Evolutionary conservation across 306 rosid species (phyloP), one percentile per base, ranked within the genome.

Genomic region (Lathyrus aphaca): DNA sequence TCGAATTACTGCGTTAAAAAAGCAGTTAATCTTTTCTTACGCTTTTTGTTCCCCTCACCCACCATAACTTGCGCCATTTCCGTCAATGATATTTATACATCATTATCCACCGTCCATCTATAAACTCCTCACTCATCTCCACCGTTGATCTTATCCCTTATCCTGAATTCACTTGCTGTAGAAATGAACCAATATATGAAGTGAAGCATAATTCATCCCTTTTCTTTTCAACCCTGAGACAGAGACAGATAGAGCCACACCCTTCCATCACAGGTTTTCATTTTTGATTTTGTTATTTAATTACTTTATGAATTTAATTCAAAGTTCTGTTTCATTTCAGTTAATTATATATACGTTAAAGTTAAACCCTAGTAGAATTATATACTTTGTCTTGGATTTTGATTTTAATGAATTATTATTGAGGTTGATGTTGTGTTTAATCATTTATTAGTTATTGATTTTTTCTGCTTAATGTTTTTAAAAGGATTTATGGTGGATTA

Each of bases 401-500:
- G 39, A 49, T 68, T 76, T 18, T 54, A 66, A 32, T 63, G 25
- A 8, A 10, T 49, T 25, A 25, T 25, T 25, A 25, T 25, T 25
- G 29, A 25, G 29, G 29, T 3, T 25, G 29, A 25, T 25, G 9
- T 27, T 43, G 57, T 0, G 16, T n/a, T 15, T 45, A 15, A 48
- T 15, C 1, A 6, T 48, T 48, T 15, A 16, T 49, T 3, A 19
- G 12, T 3, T 1, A 53, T 19, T 10, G 25, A 4, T 51, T 51
- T 16, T 51, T 10, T 1, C 5, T 19, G 0, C 11, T 35, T 35
- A 35, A 1, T 35, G 39, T 51, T 21, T 9, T 50, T 51, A 4
- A 27, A 49, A 8, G 45, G 35, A 39, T 58, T 63, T 71, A 27
- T 67, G 56, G 29, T 63, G 8, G 8, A 83, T 60, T 73, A 42